Base-by-base conservation (phyloP, 345 rosid genomes). In the Lepidium sativum region DNA sequence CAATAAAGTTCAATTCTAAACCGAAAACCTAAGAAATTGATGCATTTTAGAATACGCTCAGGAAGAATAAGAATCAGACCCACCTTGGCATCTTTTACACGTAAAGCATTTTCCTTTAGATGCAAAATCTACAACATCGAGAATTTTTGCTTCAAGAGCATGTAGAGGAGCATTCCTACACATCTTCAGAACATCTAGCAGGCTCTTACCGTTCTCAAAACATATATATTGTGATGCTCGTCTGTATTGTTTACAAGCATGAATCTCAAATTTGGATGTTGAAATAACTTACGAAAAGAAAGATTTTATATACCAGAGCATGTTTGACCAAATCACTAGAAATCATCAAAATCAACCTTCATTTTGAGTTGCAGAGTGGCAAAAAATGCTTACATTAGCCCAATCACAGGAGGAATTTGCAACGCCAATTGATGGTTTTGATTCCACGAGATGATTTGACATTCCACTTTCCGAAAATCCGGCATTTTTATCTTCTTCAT, bases 121-220 rank as follows among this genome's bases (percentile, higher is more conserved):
- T 25, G 13, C 54, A 42, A 56, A 25, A 59, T 44, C 55, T 51
- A 72, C 71, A 59, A 72, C 76, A 25, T 51, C 76, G 49, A 65
- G 62, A 70, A 94, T 73, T 10, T 85, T 82, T 63, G 84, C 82
- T 87, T 83, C 90, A 75, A 94, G 72, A 35, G 80, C 69, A 66
- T 86, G 89, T 63, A 87, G 78, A 53, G 91, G 92, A 70, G 78
- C 78, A 55, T 73, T 69, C 78, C 99, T 79, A 82, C 97, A 84
- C 54, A 83, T 82, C 80, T 84, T 83, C 78, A 94, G 74, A 65
- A 90, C 83, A 49, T 94, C 99, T 58, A 94, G 96, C 77, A 94
- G 83, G 84, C 99, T 94, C 83, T 86, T 94, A 64, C 99, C 99
- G 75, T 94, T 94, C 80, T 89, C 97, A 68, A 94, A 83, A 76